Conservation (phyloP, 2,329 filamentous ascomycete genomes). For the Trichoderma koningiopsis region DNA sequence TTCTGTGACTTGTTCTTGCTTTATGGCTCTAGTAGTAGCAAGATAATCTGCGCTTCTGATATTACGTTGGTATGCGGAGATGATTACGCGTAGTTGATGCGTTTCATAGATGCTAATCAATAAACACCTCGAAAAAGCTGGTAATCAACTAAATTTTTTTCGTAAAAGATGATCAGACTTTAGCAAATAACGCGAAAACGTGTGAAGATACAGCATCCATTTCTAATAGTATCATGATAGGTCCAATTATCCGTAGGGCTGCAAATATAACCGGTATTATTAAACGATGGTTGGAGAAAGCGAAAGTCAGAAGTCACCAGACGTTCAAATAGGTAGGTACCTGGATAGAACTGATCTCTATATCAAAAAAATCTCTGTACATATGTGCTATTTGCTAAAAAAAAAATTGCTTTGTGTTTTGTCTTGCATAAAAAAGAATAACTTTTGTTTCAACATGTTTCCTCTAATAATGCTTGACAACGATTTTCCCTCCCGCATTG, state of each 20-base stretch:
- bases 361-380: neutral
- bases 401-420: neutral
- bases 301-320: neutral
- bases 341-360: neutral
- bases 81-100: too few relatives aligned
- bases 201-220: too few relatives aligned
- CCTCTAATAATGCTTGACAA: conserved; percentile 30
- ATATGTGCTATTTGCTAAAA: neutral
- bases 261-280: too few relatives aligned
- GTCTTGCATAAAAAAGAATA: neutral
- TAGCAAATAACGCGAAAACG: too few relatives aligned
- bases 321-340: neutral
- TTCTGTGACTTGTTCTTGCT: neutral
- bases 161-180: too few relatives aligned
- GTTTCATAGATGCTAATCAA: too few relatives aligned
- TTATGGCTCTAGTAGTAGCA: neutral
- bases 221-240: too few relatives aligned
- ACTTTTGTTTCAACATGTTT: neutral
- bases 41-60: neutral
- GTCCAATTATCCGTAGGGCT: too few relatives aligned
- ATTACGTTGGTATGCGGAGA: neutral
- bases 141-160: too few relatives aligned
- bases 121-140: too few relatives aligned
- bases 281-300: neutral
- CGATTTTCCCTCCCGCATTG: conserved; percentile 40